Evolutionary conservation across 768 basidiomycete species (phyloP).

Genomic region (Crassisporium funariophilum): DNA sequence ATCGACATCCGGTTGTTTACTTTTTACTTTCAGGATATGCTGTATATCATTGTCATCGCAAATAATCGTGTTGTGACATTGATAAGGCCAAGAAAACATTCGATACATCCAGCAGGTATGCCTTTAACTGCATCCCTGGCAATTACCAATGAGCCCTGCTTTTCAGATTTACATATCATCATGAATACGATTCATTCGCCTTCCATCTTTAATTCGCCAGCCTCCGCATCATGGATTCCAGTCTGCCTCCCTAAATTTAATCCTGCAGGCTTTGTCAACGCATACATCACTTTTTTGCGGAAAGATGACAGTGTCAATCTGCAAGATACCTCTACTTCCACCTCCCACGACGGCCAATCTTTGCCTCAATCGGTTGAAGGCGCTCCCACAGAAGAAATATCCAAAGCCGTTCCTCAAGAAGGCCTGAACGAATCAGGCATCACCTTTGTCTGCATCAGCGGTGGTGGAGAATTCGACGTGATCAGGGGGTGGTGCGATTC

Average conservation of each 20-base stretch:
- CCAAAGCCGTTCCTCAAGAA: constrained; percentile 19
- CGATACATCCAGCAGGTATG: constrained; percentile 89
- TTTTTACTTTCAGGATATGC: constrained; percentile 63
- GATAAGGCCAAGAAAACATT: constrained; percentile 88
- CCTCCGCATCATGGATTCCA: constrained; percentile 90
- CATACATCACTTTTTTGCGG: constrained; percentile 77
- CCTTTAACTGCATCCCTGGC: neutral
- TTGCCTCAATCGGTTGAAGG: constrained; percentile 12
- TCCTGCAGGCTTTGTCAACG: constrained; percentile 84
- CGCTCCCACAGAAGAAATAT: neutral
- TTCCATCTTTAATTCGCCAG: constrained; percentile 74
- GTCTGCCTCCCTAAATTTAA: constrained; percentile 97
- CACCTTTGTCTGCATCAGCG: constrained; percentile 79
- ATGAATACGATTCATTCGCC: constrained; percentile 89
- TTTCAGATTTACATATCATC: constrained; percentile 84
- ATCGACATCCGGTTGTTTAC: neutral
- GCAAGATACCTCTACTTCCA: constrained; percentile 12
- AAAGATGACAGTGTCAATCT: constrained; percentile 36
- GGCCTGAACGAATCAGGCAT: constrained; percentile 42
- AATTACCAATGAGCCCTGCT: neutral
- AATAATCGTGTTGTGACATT: constrained; percentile 80
- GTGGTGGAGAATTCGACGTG: constrained; percentile 83
- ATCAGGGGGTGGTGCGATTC: constrained; percentile 75
- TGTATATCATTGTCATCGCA: constrained; percentile 89
- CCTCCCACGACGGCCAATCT: constrained; percentile 8